Percentiles rank a stretch among this genome's conserved stretches.
Conservation (phyloP, 805 yeast genomes). For the Candida quercuum region DNA sequence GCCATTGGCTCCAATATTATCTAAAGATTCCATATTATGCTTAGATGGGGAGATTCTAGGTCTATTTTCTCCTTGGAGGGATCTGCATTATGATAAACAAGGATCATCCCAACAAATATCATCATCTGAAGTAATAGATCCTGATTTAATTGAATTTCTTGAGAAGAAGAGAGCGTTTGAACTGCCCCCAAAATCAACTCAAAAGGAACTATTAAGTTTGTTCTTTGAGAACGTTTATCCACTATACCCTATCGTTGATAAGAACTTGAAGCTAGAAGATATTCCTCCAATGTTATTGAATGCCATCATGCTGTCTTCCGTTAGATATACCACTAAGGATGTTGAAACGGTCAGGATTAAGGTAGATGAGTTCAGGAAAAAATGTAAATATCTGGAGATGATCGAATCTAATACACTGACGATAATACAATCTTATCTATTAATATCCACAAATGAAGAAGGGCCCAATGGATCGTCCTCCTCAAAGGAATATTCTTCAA, state of each 20-base stretch:
- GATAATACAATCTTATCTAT: conserved; percentile 3
- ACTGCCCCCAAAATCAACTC: conserved; percentile 2
- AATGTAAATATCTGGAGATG: conserved; percentile 6
- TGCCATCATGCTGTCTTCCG: conserved; percentile 5
- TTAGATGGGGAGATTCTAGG: conserved; percentile 11
- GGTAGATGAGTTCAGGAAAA: conserved; percentile 2
- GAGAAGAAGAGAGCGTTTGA: conserved; percentile 6
- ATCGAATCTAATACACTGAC: conserved; percentile 8
- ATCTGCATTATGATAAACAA: background rate
- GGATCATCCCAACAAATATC: background rate
- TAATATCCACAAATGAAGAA: conserved; percentile 3
- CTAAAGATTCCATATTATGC: conserved; percentile 7
- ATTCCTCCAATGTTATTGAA: conserved; percentile 7
- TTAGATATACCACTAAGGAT: conserved; percentile 1
- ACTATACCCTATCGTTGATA: conserved; percentile 5
- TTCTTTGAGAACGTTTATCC: conserved; percentile 7
- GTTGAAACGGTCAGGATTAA: background rate
- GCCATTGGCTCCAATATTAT: conserved; percentile 8
- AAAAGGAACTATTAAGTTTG: conserved; percentile 1
- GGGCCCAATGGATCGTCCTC: conserved; percentile 7
- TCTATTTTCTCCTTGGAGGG: conserved; percentile 8
- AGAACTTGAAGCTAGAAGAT: conserved; percentile 1
- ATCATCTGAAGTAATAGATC: conserved; percentile 3
- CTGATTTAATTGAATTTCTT: conserved; percentile 3
- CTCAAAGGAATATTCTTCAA: conserved; percentile 5